Evolutionary conservation across 768 basidiomycete species (phyloP), one percentile per base, ranked within the genome.

Genomic region (Paxillus ammoniavirescens): DNA sequence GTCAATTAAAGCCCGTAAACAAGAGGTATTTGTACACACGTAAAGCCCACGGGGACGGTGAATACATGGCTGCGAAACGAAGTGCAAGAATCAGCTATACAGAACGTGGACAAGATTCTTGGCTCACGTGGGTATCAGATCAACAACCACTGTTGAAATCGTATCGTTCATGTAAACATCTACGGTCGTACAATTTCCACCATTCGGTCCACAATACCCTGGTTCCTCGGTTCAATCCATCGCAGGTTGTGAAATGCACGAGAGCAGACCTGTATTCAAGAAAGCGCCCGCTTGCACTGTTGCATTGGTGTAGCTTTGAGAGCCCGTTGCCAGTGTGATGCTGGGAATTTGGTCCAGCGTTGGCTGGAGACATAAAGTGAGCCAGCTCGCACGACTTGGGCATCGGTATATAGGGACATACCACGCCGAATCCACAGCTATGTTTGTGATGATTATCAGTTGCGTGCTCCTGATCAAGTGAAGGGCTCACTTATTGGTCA

Each of bases 121-220:
- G 36, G 14, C 49, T 38, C 38, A 50, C 49, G 49, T 50, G 28
- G 49, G 49, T 28, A 50, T 50, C 5, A 50, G 49, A 28, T 50
- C 49, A 8, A 50, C 49, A 5, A 50, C 49, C n/a, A 50, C 49
- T 8, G n/a, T 30, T 4, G 49, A 50, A 8, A 38, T 18, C 15
- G 49, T 50, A 28, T 42, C 38, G 49, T 50, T 50, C 49, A 50
- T 50, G n/a, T 0, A 15, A 14, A 50, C 37, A 30, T 50, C 49
- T 8, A 50, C 49, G 5, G 49, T 50, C 26, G 49, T 50, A 17
- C 49, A 50, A 40, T 50, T 50, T 9, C 49, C 49, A n/a, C 49
- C 49, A 50, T 50, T 50, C 14, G 49, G 49, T 40, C 49, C 49
- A 30, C 49, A 50, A 40, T 50, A 50, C 42, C 49, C 49, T 50